Evolutionary conservation across 768 basidiomycete genomes (phyloP), one percentile per base, ranked within the genome.

Genomic region (Scleroderma citrinum): DNA sequence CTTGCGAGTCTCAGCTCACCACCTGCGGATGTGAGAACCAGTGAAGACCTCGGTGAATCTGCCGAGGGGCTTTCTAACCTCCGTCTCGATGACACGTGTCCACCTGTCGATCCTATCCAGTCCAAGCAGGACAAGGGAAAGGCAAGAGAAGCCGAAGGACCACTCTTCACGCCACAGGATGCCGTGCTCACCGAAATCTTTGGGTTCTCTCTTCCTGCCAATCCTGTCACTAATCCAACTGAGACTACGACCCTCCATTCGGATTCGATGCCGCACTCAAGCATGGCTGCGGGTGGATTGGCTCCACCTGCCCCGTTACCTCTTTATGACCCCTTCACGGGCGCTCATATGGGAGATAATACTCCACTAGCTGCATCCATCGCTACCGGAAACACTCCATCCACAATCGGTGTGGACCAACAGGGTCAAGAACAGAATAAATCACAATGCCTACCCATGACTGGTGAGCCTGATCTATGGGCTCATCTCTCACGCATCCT

Each of bases 401-500:
- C 42, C 7, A 16, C 41, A 7, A 20, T 34, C 17, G 8, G 21
- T 13, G 23, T 21, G 16, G 40, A 42, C 13, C 24, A 20, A 20
- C 39, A 21, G 6, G 47, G 23, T 11, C 47, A 32, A 32, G 29
- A n/a, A 17, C 31, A 35, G n/a, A 34, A 55, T 17, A 32, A 16
- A 32, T 29, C 54, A 56, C 46, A 62, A 62, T 40, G 49, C 32
- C 46, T 59, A 42, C 53, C 46, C 47, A 42, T 44, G 0, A 45
- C 44, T 16, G 67, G 66, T 41, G 74, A 75, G 53, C 77, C 76
- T 44, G 78, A 76, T 46, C 62, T 85, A 43, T 90, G 87, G 87
- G 59, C 75, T 0, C 81, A 83, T 52, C 74, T 90, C 14, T 78
- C 79, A 17, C 75, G 74, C 38, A 82, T 90, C n/a, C 63, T 87